These are phyloP conservation scores for Trifolium repens DNA, from an alignment of 306 rosid genomes.

Conservation along the genomic window DNA sequence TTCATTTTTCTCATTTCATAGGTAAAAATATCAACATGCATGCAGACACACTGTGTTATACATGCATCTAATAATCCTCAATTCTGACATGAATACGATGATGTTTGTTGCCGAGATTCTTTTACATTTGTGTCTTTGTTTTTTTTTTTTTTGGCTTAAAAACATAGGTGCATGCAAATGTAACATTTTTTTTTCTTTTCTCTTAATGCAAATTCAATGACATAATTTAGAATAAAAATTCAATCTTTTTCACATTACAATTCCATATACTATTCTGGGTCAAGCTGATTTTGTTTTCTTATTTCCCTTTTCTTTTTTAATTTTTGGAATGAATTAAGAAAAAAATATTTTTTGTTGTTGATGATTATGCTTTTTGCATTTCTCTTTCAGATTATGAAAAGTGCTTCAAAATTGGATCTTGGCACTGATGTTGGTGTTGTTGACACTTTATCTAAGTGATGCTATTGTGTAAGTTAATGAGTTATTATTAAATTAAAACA, in stretches of 20 bases:
- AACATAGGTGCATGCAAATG: background rate
- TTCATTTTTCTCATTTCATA: background rate
- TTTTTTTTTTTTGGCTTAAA: constrained; percentile 32
- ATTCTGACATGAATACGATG: background rate
- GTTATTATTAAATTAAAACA: constrained; percentile 22
- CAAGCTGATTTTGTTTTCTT: constrained; percentile 25
- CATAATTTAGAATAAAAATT: constrained; percentile 11
- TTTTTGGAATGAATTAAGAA: constrained; percentile 5
- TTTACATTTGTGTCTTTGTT: constrained; percentile 35
- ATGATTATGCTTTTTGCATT: background rate
- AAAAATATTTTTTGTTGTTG: constrained; percentile 25
- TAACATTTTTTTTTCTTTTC: background rate
- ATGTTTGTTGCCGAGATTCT: constrained; percentile 25
- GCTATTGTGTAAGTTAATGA: background rate
- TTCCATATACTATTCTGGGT: background rate
- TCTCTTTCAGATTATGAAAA: constrained; percentile 30
- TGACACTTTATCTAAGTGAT: constrained; percentile 37
- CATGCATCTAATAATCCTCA: constrained; percentile 19
- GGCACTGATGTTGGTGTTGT: background rate
- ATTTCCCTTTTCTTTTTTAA: background rate
- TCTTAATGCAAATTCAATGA: constrained; percentile 2
- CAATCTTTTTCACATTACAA: constrained; percentile 27
- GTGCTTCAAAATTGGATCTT: constrained; percentile 27
- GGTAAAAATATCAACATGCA: constrained; percentile 37
- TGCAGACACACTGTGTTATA: constrained; percentile 14